Base-by-base conservation (phyloP, 352 stramenopile genomes). In the Phytophthora gonapodyides region DNA sequence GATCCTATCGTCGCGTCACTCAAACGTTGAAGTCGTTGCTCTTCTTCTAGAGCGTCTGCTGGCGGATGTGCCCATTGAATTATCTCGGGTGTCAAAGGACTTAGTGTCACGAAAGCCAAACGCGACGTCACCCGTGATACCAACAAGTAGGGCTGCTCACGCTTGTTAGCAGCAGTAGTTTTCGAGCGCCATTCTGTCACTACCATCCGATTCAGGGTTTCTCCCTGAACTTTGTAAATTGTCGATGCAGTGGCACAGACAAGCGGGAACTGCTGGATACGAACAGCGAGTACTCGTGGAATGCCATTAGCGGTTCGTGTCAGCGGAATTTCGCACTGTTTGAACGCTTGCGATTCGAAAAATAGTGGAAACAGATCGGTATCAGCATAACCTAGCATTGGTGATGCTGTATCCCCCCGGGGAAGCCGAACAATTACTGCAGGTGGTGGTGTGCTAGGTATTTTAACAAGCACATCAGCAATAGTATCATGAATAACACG, bases 161-260 rank as follows among this genome's bases (percentile, higher is more conserved):
- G 48, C 13, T 56, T 46, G 34, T 56, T 56, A 37, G 35, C 48
- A 1, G 15, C 10, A 10, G 13, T 7, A 1, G 5, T 21, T n/a
- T 56, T 46, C 5, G 48, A 45, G 6, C 15, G 7, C 48, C 48
- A 45, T 16, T 56, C 48, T 7, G 21, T 44, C 3, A 56, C 21
- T 9, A 47, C 11, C 41, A 47, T 47, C 16, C 19, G 19, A 17
- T 13, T 13, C 1, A 47, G 10, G 3, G 16, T 47, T 35, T 47
- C 41, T 6, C 41, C 41, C 16, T 47, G 41, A 8, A 47, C 41
- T 16, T 47, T 47, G 21, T 47, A 47, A 4, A 47, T 34, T 10
- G 41, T 47, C 3, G 41, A 47, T 5, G 19, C 17, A 3, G 31
- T 21, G 8, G 41, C 41, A 46, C 41, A 33, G 4, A 46, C 41